Evolutionary conservation across 108 stramenopile species (phyloP).

Genomic region (Conticribra guillardii): DNA sequence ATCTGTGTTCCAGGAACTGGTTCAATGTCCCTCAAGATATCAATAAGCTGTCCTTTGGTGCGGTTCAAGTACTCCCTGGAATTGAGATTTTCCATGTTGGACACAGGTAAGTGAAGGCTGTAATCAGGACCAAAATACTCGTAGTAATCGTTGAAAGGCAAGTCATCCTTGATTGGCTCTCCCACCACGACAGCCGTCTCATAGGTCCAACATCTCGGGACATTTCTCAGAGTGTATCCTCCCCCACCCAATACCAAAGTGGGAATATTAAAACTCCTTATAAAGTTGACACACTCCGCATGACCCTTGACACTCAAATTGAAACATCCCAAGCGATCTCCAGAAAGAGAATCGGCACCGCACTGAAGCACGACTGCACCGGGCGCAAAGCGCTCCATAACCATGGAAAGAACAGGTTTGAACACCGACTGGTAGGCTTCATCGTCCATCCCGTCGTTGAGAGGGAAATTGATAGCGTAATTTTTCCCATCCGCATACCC

Average conservation of each 20-base stretch:
- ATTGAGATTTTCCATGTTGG: constrained; percentile 98
- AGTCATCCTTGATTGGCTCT: constrained; percentile 84
- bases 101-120: constrained; percentile 93
- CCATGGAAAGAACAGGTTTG: constrained; percentile 94
- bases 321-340: constrained; percentile 98
- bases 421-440: constrained; percentile 86
- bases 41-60: constrained; percentile 83
- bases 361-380: constrained; percentile 98
- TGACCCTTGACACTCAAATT: constrained; percentile 96
- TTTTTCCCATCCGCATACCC: constrained; percentile 95
- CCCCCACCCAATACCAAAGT: constrained; percentile 97
- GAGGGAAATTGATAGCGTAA: constrained; percentile 98
- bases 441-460: constrained; percentile 96
- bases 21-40: constrained; percentile 80
- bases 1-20: constrained; percentile 85
- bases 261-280: constrained; percentile 93
- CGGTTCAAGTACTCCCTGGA: constrained; percentile 85
- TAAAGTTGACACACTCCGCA: constrained; percentile 93
- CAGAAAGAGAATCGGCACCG: constrained; percentile 97
- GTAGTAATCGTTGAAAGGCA: constrained; percentile 99
- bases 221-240: constrained; percentile 99
- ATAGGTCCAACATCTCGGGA: constrained; percentile 99
- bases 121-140: constrained; percentile 99
- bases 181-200: constrained; percentile 94
- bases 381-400: constrained; percentile 95